A percentile compares a stretch with the other conserved stretches of the same genome.
Evolutionary conservation across 345 rosid genomes (phyloP).

Genomic region (Populus nigra): DNA sequence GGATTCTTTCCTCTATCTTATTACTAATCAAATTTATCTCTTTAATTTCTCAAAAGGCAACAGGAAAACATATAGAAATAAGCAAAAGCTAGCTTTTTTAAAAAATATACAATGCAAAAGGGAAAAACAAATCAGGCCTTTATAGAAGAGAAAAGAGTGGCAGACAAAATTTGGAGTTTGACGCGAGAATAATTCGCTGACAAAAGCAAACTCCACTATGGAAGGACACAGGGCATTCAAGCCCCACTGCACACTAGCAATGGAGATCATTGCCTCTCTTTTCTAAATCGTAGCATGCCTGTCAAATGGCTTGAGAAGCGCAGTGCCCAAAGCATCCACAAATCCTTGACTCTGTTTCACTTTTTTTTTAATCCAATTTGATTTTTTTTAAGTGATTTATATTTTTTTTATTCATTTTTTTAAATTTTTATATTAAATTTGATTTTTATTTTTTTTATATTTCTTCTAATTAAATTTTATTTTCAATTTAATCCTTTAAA

Average conservation of each 20-base stretch:
- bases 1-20: too few species aligned
- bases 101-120: background rate
- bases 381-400: too few species aligned
- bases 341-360: background rate
- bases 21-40: too few species aligned
- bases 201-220: constrained; percentile 29
- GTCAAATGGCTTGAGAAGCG: background rate
- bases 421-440: too few species aligned
- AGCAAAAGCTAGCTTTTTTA: background rate
- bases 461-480: too few species aligned
- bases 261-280: background rate
- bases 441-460: too few species aligned
- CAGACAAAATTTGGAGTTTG: background rate
- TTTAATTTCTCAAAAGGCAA: too few species aligned
- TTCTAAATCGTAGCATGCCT: background rate
- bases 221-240: constrained; percentile 17
- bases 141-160: background rate
- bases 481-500: too few species aligned
- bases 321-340: background rate
- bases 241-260: constrained; percentile 31
- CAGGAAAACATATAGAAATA: background rate
- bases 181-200: background rate
- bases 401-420: too few species aligned
- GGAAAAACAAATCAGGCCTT: background rate
- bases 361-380: too few species aligned